Base-by-base conservation (phyloP, 208 protist species). In the Acanthamoeba royreba region DNA sequence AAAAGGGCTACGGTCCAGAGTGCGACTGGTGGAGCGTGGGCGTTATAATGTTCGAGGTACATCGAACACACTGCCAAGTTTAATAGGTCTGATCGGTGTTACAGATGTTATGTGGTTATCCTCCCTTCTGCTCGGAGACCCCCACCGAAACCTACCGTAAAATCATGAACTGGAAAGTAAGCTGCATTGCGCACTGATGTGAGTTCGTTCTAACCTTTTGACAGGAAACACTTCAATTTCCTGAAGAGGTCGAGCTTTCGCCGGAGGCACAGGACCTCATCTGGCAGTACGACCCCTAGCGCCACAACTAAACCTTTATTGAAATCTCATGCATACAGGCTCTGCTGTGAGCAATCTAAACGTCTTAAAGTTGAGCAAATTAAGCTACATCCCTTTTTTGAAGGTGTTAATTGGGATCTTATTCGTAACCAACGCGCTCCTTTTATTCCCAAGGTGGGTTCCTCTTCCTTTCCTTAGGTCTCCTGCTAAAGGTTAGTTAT, bases 131-230 rank as follows among this genome's bases (percentile, higher is more conserved):
- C n/a, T 89, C 81, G 19, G 81, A 89, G 81, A 89, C 81, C 35
- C 81, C 81, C 22, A 89, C 81, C 31, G 81, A 89, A 49, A 89
- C 81, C 47, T 89, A 89, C 28, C 45, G 81, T 45, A 89, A 89
- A 40, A 89, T 89, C 81, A 89, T 89, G 81, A 89, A 89, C 81
- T 89, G 81, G 81, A 89, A 83, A 31, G 58, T 19, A 55, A 9
- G 19, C 49, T 13, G 22, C n/a, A 7, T 43, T 35, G 35, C 63
- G 7, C 33, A n/a, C 63, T 42, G 33, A 43, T 40, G 7, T 35
- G 15, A 7, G 35, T 15, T 38, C n/a, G 7, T 17, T 63, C 7
- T 63, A 4, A 33, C 25, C 69, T 1, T 40, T 49, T 47, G 7
- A 8, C 72, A 88, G 83, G 83, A 90, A 69, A 90, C 83, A 11